Base-by-base conservation (phyloP, 1,139 yeast genomes). In the Yamadazyma buinensis region DNA sequence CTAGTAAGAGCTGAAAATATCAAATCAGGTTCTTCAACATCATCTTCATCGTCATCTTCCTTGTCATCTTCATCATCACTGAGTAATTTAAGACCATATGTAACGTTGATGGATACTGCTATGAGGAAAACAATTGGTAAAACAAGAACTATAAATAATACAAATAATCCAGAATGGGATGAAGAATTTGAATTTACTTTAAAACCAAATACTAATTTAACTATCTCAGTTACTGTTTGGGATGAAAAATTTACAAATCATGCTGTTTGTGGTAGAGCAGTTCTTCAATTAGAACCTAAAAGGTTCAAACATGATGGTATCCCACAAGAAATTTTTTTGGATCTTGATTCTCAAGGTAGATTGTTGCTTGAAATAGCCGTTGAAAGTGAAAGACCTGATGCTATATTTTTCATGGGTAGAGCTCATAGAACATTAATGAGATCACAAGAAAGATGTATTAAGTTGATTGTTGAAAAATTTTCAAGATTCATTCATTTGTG, bases 101-200 rank as follows among this genome's bases (percentile, higher is more conserved):
- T 85, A 1, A 74, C 82, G 0, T 55, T 90, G 18, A 71, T 77
- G 4, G 95, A 87, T 42, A 74, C 82, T 7, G 60, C 61, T 31
- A 68, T 69, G 2, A 68, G 77, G 33, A 67, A 67, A 35, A 76
- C 81, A 15, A 67, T 85, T 32, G 95, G 86, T 5, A 77, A 77
- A 44, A 88, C 97, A 0, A 70, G 87, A 48, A 72, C 81, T 0
- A 65, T 84, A 7, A 66, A 69, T 29, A 76, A 75, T 37, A 76
- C 80, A 5, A 60, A 75, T 23, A 80, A 80, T 47, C 97, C 97
- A 0, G 77, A 74, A 18, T 92, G 95, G 95, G 86, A 86, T 49
- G 97, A 92, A 61, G 85, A 82, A 37, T 84, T 85, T 52, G 96
- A 88, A 51, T 57, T 84, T 25, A 64, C 67, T 3, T 46, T 65